These are phyloP conservation scores for Ophiostoma australiae DNA, from an alignment of 2,329 filamentous ascomycete genomes.

Conservation along the genomic window DNA sequence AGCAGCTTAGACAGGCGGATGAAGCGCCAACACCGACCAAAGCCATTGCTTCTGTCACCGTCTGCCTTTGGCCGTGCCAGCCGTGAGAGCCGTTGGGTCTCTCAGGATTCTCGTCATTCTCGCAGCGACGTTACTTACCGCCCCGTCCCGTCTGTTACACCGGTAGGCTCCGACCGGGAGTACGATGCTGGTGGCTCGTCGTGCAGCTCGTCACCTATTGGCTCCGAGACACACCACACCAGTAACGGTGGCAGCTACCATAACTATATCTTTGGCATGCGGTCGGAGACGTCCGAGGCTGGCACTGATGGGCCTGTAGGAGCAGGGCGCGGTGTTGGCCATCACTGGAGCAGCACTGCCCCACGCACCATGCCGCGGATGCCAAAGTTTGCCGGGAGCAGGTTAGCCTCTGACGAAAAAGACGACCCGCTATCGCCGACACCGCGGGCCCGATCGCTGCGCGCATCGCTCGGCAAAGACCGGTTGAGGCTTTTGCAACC, in stretches of 20 bases:
- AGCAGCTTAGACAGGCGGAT: background rate
- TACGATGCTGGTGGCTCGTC: conserved; percentile 25
- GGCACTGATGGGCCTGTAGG: background rate
- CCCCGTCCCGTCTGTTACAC: background rate
- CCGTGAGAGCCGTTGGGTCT: background rate
- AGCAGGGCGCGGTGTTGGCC: background rate
- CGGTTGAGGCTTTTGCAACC: background rate
- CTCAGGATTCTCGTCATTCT: background rate
- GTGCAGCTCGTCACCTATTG: conserved; percentile 26
- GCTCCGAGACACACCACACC: conserved; percentile 13
- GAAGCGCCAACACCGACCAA: background rate
- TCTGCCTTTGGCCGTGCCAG: background rate
- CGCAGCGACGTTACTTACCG: background rate
- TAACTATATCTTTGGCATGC: background rate
- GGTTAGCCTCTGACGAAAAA: too few species aligned
- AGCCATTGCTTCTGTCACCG: conserved; percentile 7
- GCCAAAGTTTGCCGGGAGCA: background rate
- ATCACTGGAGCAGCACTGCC: background rate
- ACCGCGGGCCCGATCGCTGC: background rate
- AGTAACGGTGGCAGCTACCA: background rate
- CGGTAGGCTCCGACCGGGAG: conserved; percentile 18
- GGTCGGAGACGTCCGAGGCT: conserved; percentile 10
- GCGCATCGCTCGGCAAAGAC: background rate
- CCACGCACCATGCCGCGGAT: background rate
- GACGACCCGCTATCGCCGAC: background rate